Evolutionary conservation across 345 rosid species (phyloP).

Genomic region (Brassica cretica): DNA sequence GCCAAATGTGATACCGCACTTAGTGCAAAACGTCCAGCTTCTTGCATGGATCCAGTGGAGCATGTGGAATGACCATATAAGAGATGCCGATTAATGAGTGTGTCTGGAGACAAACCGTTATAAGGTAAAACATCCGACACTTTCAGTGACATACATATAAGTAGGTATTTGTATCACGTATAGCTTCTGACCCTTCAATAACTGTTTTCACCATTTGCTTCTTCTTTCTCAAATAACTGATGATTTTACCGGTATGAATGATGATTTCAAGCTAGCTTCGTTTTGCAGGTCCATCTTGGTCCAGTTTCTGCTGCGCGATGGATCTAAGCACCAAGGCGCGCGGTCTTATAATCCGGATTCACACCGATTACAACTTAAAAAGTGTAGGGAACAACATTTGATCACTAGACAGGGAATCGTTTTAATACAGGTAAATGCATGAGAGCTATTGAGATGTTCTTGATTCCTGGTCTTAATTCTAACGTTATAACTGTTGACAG

Average conservation of each 20-base stretch:
- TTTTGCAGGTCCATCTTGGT: conserved; percentile 19
- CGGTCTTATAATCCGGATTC: too few relatives aligned
- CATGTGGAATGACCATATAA: background rate
- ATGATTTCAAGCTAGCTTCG: background rate
- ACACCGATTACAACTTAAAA: too few relatives aligned
- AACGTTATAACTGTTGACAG: background rate
- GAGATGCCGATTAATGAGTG: background rate
- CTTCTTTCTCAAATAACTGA: background rate
- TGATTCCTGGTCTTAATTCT: too few relatives aligned
- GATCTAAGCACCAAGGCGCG: too few relatives aligned
- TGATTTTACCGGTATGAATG: background rate
- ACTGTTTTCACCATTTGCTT: background rate
- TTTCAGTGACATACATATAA: background rate
- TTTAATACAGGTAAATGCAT: too few relatives aligned
- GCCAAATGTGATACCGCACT: background rate
- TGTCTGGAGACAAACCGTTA: background rate
- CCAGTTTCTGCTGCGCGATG: background rate
- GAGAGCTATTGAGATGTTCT: too few relatives aligned
- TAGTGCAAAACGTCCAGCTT: background rate
- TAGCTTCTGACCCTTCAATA: background rate
- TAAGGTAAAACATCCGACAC: background rate
- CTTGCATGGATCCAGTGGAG: background rate
- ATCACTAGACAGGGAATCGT: too few relatives aligned
- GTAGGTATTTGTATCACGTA: background rate
- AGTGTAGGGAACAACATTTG: too few relatives aligned